Base-by-base conservation (phyloP, 352 stramenopile genomes). In the Vaucheria bursata region DNA sequence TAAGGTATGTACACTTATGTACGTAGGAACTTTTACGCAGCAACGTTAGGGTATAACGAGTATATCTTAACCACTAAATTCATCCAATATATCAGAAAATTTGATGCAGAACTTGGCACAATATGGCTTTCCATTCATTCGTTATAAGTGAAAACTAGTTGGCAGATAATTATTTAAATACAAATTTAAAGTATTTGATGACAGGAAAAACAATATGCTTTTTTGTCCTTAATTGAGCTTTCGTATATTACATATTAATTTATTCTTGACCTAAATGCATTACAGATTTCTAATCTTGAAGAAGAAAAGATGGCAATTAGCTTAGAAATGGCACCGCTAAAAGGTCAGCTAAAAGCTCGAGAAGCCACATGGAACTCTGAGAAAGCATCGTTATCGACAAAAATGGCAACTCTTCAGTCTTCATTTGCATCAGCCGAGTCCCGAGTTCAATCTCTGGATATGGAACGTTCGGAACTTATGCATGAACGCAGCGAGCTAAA, bases 401-500 rank as follows among this genome's bases (percentile, higher is more conserved):
- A 29, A 18, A 69, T 18, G 18, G 59, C 59, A 4, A 8, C 59
- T 34, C 29, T 38, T 6, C 6, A 69, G 18, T 6, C 59, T 18
- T 6, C 59, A 29, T 8, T 38, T 6, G 4, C 5, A 8, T 8
- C 5, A 29, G 4, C 18, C 4, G 18, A 34, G 4, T 18, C 4
- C 29, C 59, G 59, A 18, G 4, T 4, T 34, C 6, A 4, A 8
- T 18, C 59, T 5, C 12, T 34, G 8, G 59, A 69, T 8, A 34
- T 6, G 6, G 59, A 38, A 8, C 59, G 59, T 29, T 18, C 59
- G 18, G 59, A 6, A 38, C 59, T 69, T 6, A 29, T 38, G 8
- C 6, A 34, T 34, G 59, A 69, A 29, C 5, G 59, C 4, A 38
- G 59, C 25, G 66, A 66, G 72, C 71, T 75, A n/a, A 66, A 80